Conservation (phyloP, 805 yeast species). For the Kodamaea jinghongensis region DNA sequence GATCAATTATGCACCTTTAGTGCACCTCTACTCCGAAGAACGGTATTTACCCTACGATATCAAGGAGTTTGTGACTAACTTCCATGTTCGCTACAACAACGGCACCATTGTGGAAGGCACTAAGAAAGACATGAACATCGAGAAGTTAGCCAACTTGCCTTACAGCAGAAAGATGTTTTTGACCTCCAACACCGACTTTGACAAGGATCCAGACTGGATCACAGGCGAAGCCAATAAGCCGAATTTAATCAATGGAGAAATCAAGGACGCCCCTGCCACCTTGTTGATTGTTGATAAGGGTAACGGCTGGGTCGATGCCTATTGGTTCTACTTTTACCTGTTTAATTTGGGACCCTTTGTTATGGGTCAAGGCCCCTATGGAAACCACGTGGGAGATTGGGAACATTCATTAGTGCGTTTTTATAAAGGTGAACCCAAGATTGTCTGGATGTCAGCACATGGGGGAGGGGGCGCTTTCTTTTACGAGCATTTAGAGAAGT, state of each 20-base stretch:
- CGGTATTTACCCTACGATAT: conserved; percentile 81
- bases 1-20: conserved; percentile 67
- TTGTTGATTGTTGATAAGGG: conserved; percentile 88
- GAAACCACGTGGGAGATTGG: conserved; percentile 98
- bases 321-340: conserved; percentile 93
- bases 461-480: conserved; percentile 94
- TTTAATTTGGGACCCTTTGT: conserved; percentile 95
- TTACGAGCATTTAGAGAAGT: conserved; percentile 72
- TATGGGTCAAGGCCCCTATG: conserved; percentile 97
- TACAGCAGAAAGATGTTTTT: conserved; percentile 47
- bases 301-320: conserved; percentile 92
- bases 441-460: conserved; percentile 97
- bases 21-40: conserved; percentile 88
- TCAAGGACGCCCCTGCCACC: conserved; percentile 74
- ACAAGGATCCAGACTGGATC: conserved; percentile 73
- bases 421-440: conserved; percentile 72
- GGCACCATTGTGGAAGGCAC: conserved; percentile 42
- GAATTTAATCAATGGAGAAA: conserved; percentile 64
- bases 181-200: conserved; percentile 70
- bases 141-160: conserved; percentile 30
- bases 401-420: conserved; percentile 90
- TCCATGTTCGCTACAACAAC: conserved; percentile 52
- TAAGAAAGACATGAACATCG: conserved; percentile 29
- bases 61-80: conserved; percentile 62
- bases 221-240: conserved; percentile 73